Evolutionary conservation across 441 rosid genomes (phyloP).

Genomic region (Eutrema salsugineum): DNA sequence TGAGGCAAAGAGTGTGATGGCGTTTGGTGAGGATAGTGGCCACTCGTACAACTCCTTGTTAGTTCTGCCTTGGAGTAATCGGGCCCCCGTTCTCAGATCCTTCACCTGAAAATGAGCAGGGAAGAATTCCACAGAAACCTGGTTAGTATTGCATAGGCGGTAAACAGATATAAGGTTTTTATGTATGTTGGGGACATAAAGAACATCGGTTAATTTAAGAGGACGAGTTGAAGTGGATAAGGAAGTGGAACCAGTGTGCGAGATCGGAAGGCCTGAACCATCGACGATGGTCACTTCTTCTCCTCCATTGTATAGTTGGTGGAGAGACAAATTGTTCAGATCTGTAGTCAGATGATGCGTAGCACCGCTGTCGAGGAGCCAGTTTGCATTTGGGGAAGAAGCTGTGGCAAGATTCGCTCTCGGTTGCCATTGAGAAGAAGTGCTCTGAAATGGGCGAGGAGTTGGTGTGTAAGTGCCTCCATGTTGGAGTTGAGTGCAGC

Average conservation of each 20-base stretch:
- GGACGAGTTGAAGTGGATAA: background rate
- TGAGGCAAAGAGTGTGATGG: background rate
- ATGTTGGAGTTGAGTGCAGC: too few relatives aligned
- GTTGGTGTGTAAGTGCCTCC: too few relatives aligned
- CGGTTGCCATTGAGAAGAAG: too few relatives aligned
- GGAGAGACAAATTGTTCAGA: background rate
- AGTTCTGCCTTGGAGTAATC: background rate
- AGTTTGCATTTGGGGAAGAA: too few relatives aligned
- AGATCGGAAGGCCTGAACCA: background rate
- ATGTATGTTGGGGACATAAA: too few relatives aligned
- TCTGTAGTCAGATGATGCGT: background rate
- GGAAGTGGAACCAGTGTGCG: background rate
- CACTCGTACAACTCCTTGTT: background rate
- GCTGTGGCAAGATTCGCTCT: too few relatives aligned
- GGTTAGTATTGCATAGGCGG: background rate
- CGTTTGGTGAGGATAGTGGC: background rate
- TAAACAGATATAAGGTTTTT: background rate
- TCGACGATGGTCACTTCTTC: background rate
- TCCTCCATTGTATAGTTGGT: background rate
- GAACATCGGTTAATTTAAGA: background rate
- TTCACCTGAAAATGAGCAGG: background rate
- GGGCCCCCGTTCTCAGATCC: background rate
- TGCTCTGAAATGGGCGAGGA: fast-evolving
- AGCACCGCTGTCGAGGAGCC: background rate
- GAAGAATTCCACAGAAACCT: background rate